phyloP scores from a whole-genome alignment of 805 yeast genomes.

The Candida chauliodis region DNA sequence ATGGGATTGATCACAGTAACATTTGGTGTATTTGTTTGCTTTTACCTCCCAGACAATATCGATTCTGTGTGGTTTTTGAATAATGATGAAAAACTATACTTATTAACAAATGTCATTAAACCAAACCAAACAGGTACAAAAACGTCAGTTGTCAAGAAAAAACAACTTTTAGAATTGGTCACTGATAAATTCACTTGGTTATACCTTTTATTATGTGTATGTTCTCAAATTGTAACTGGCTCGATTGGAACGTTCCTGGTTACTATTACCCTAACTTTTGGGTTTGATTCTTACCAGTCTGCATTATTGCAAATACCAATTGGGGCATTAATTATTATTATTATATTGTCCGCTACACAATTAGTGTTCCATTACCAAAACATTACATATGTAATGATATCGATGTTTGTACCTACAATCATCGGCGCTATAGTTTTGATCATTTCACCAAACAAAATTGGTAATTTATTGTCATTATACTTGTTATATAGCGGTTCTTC shows the following conservation, averaged over 20 bases:
- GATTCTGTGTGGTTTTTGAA: conserved; percentile 32
- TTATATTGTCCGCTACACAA: conserved; percentile 29
- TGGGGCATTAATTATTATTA: conserved; percentile 44
- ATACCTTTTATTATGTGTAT: conserved; percentile 42
- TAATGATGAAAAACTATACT: conserved; percentile 38
- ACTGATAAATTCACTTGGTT: conserved; percentile 50
- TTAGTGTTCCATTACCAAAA: conserved; percentile 26
- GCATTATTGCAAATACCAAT: conserved; percentile 56
- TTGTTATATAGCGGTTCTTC: conserved; percentile 54
- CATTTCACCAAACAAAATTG: conserved; percentile 34
- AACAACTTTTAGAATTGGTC: conserved; percentile 46
- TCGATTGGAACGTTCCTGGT: conserved; percentile 52
- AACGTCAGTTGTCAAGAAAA: conserved; percentile 41
- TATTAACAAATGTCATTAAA: conserved; percentile 42
- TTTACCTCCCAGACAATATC: conserved; percentile 51
- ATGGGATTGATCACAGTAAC: conserved; percentile 51
- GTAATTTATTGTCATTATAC: conserved; percentile 48
- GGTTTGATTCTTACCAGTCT: conserved; percentile 42
- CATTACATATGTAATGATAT: conserved; percentile 19
- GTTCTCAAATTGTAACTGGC: conserved; percentile 48
- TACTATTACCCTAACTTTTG: conserved; percentile 50
- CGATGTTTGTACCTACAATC: conserved; percentile 32
- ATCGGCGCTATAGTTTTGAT: conserved; percentile 42
- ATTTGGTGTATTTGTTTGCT: conserved; percentile 44
- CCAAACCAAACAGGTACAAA: conserved; percentile 51